A percentile compares a stretch with the other conserved stretches of the same genome.
Evolutionary conservation across 2,329 filamentous ascomycete species (phyloP).

Genomic region (Penicillium sp.): DNA sequence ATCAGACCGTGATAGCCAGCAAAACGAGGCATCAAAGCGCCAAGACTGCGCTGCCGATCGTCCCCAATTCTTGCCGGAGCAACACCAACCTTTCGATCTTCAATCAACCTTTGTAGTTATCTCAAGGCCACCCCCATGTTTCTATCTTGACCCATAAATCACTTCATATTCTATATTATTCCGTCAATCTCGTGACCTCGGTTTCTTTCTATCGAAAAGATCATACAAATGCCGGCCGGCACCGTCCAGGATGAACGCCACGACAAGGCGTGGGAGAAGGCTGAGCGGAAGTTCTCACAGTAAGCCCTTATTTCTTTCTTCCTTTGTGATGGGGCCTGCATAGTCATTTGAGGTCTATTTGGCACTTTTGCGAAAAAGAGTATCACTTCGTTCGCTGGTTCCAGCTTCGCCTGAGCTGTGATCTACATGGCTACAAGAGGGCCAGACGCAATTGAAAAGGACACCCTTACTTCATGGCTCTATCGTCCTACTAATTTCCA

Average conservation of each 20-base stretch:
- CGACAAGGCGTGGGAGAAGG: conserved; percentile 61
- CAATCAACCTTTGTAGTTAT: conserved; percentile 27
- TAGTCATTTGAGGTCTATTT: not conserved
- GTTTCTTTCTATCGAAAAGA: not conserved
- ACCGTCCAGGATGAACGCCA: conserved; percentile 23
- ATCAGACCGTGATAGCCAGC: not conserved
- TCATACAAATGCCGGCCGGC: conserved; percentile 27
- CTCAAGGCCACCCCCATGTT: conserved; percentile 13
- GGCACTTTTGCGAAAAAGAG: not conserved
- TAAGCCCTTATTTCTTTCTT: conserved; percentile 40
- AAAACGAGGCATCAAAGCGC: conserved; percentile 26
- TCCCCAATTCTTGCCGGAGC: conserved; percentile 26
- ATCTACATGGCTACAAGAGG: not conserved
- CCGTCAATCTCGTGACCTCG: not conserved
- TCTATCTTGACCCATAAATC: not conserved
- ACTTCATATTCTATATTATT: not conserved
- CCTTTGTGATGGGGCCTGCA: not conserved
- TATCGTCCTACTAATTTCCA: not conserved
- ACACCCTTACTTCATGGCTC: not conserved
- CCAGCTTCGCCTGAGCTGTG: not conserved
- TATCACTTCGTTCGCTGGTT: not conserved
- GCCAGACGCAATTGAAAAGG: not conserved
- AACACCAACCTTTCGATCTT: conserved; percentile 23
- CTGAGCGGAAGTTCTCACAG: conserved; percentile 65
- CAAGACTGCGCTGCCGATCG: conserved; percentile 29